Evolutionary conservation across 2,329 filamentous ascomycete species (phyloP), one percentile per base, ranked within the genome.

Genomic region (Stagonosporopsis chrysanthemi): DNA sequence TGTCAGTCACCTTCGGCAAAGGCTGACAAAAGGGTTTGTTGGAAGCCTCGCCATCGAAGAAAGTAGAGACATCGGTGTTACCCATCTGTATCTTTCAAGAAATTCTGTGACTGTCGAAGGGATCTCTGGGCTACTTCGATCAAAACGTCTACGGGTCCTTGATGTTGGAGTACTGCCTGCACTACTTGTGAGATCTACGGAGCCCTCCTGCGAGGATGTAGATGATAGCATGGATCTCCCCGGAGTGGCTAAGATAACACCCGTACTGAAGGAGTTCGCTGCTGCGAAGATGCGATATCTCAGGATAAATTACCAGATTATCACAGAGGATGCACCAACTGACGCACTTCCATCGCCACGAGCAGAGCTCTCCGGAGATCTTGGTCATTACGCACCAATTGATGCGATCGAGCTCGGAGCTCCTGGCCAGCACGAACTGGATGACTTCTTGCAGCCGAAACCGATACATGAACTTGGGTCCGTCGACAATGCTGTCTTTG

Each of bases 11-110:
- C 75, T 87, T 22, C 72, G 83, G 3, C 67, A 65, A 23, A 73
- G 70, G 40, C 61, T 77, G 22, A 74, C 72, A 0, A 59, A 60
- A 35, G 71, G 71, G 1, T 81, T 85, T 39, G 79, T 83, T 15
- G 81, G 81, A 9, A 80, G 81, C 46, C 79, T 85, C 28, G 80
- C 82, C 35, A 80, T 87, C 26, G 84, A 87, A 62, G 80, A 85
- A 61, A 75, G 82, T 1, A 78, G 82, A 22, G 78, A 82, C 63
- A 74, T 77, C 9, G 86, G 86, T 2, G 80, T 87, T 35, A 87
- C 85, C 0, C 85, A 88, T 72, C 73, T 88, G 2, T 86, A 85
- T 64, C 79, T 88, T 14, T 79, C 84, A 3, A 79, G 80, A 7
- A 88, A 88, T 54, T 64, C 75, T 3, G 68, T 88, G 5, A 85